phyloP scores from a whole-genome alignment of 768 basidiomycete genomes.

The Kwoniella shandongensis region DNA sequence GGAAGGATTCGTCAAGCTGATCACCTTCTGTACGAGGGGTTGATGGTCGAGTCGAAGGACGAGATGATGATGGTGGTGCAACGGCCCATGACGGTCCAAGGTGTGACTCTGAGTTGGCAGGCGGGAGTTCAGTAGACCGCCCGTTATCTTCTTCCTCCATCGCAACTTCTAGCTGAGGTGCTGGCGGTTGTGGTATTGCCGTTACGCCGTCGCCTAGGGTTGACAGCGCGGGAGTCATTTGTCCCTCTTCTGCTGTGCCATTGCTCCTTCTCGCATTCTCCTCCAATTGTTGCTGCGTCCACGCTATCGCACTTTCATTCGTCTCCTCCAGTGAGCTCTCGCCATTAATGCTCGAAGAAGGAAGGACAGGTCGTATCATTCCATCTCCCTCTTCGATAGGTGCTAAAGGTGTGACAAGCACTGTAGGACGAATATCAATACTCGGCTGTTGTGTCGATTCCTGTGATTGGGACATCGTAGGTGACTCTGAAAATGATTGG shows the following conservation, averaged over 20 bases:
- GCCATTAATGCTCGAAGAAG: neutral
- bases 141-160: too few relatives aligned
- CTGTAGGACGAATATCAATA: slow-evolving; percentile 12
- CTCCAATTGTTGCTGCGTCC: slow-evolving; percentile 16
- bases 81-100: neutral
- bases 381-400: neutral
- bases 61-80: neutral
- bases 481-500: neutral
- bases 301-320: slow-evolving; percentile 7
- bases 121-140: neutral
- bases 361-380: neutral
- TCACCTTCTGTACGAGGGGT: slow-evolving; percentile 4
- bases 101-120: neutral
- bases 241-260: too few relatives aligned
- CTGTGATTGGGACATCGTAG: slow-evolving; percentile 1
- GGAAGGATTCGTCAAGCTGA: slow-evolving; percentile 6
- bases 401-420: too few relatives aligned
- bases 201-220: too few relatives aligned
- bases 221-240: too few relatives aligned
- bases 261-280: slow-evolving; percentile 6
- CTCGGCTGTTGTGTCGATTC: slow-evolving; percentile 28
- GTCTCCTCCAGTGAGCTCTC: slow-evolving; percentile 14
- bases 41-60: neutral
- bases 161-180: too few relatives aligned
- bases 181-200: too few relatives aligned